Evolutionary conservation across 2,329 filamentous ascomycete species (phyloP).

Genomic region (Aureobasidium pullulans): DNA sequence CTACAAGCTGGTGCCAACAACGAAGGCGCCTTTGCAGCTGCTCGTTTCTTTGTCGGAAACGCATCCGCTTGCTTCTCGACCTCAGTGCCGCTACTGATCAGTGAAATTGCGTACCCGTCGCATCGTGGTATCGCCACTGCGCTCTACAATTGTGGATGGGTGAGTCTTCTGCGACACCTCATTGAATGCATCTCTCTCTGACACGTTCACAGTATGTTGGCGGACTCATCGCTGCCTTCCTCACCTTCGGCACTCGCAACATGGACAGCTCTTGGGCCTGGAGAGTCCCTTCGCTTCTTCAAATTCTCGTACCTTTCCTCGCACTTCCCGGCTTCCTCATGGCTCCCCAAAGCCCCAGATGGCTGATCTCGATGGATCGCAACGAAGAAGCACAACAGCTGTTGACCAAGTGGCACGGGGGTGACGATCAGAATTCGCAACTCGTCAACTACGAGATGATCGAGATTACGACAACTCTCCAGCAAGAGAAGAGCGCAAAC

Average conservation of each 20-base stretch:
- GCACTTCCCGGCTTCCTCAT: conserved; percentile 19
- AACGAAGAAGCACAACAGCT: conserved; percentile 54
- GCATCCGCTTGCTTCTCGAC: conserved; percentile 28
- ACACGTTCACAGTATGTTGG: conserved; percentile 14
- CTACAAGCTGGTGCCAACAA: conserved; percentile 15
- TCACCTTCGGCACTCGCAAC: conserved; percentile 20
- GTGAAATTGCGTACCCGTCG: conserved; percentile 38
- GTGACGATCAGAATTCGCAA: conserved; percentile 47
- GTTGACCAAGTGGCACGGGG: conserved; percentile 55
- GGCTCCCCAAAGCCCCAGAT: conserved; percentile 32
- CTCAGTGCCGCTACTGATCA: conserved; percentile 33
- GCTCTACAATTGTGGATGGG: conserved; percentile 25
- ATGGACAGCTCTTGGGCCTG: conserved; percentile 20
- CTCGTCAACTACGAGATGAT: conserved; percentile 58
- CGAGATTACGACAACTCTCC: conserved; percentile 59
- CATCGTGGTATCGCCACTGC: conserved; percentile 31
- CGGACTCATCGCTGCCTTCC: conserved; percentile 20
- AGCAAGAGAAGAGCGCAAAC: conserved; percentile 42
- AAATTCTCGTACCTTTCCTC: conserved; percentile 19
- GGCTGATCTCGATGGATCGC: conserved; percentile 56
- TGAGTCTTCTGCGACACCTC: neutral
- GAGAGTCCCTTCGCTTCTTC: conserved; percentile 22
- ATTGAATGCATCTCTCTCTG: neutral
- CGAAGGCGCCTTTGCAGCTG: conserved; percentile 30
- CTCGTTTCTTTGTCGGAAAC: conserved; percentile 31